Evolutionary conservation across 2,329 filamentous ascomycete species (phyloP), one percentile per base, ranked within the genome.

Genomic region (Cercospora berteroae): DNA sequence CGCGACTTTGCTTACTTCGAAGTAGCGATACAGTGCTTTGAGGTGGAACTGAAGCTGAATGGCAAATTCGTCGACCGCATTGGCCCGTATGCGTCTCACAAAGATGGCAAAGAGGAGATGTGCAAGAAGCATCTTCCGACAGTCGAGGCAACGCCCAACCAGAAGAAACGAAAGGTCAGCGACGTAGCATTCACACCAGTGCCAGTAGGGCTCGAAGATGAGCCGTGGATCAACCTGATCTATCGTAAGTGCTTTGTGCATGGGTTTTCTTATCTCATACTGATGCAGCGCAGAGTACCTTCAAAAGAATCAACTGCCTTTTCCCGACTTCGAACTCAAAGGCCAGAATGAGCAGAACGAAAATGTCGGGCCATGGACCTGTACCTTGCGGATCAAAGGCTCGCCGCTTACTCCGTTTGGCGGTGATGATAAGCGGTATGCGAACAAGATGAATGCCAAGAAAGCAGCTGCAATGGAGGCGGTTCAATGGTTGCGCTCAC

Each of bases 61-160:
- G 63, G 64, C 20, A 56, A 66, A 8, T 6, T 64, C 18, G 52
- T 74, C 12, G 67, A 74, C 20, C 68, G 69, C 4, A 72, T 71
- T 7, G 74, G 74, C 2, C 71, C 69, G 16, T 81, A 75, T 68
- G 70, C 71, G 7, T 80, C 74, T 44, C 82, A 83, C 73, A 79
- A 79, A 66, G 79, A 80, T 60, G 81, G 80, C 0, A 82, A 80
- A 65, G 81, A 83, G 65, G 77, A 73, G 1, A 60, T 80, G 23
- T 78, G 77, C 50, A 75, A 76, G 71, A 65, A 65, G 63, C 63
- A 65, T 55, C 18, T 65, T 4, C 42, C 56, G 5, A 65, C 39
- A 8, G 57, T 65, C 9, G 63, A 65, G 12, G 27, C 23, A 2
- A 65, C 60, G 63, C 56, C 63, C 73, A 42, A 67, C 42, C 74